A percentile compares a stretch with the other conserved stretches of the same genome.
These are phyloP conservation scores for Phytophthora constricta DNA, from an alignment of 352 stramenopile species.

Conservation along the genomic window DNA sequence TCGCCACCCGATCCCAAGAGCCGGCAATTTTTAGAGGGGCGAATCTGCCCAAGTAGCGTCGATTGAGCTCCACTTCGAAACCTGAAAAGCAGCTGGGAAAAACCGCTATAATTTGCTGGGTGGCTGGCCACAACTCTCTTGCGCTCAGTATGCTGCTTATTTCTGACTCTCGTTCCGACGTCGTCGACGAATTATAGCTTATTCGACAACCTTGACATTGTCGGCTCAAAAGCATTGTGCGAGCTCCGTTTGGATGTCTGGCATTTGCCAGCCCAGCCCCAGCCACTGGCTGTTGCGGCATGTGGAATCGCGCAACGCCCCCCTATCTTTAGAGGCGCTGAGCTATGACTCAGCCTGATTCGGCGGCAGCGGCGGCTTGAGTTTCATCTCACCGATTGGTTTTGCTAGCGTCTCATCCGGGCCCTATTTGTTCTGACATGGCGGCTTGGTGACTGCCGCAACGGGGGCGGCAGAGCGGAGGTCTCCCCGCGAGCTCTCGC, in stretches of 20 bases:
- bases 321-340: conserved; percentile 3
- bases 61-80: not conserved
- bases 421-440: conserved; percentile 15
- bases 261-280: too few species aligned
- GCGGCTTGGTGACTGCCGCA: too few species aligned
- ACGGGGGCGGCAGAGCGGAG: too few species aligned
- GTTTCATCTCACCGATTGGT: not conserved
- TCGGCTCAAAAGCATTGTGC: too few species aligned
- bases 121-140: conserved; percentile 5
- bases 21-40: conserved; percentile 4
- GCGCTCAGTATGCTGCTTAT: conserved; percentile 21
- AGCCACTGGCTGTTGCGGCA: not conserved
- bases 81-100: conserved; percentile 31
- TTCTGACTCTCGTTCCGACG: conserved; percentile 33
- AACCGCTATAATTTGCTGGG: conserved; percentile 12
- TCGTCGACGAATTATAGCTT: not conserved
- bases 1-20: not conserved
- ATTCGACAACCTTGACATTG: not conserved
- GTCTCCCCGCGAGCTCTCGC: conserved; percentile 1
- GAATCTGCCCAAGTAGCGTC: not conserved
- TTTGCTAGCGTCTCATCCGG: too few species aligned
- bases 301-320: conserved; percentile 15
- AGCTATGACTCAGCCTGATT: conserved; percentile 17
- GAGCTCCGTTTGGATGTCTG: too few species aligned
- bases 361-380: not conserved